Percentiles rank a stretch among this genome's conserved stretches.
These are phyloP conservation scores for Fusarium dimerum DNA, from an alignment of 2,329 filamentous ascomycete genomes.

Conservation along the genomic window DNA sequence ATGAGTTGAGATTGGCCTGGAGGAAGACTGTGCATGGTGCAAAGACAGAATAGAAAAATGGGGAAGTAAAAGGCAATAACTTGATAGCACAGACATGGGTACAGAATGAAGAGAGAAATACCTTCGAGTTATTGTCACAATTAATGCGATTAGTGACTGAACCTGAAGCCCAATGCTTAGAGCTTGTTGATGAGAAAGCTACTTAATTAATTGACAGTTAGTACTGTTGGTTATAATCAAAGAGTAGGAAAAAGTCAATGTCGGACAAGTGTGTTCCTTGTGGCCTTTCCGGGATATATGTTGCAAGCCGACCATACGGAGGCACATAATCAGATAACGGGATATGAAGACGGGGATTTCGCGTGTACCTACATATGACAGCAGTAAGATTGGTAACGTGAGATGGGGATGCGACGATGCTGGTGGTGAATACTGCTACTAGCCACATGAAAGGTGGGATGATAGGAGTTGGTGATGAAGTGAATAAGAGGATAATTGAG, in stretches of 20 bases:
- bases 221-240: too few species aligned
- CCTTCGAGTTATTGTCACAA: background rate
- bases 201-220: too few species aligned
- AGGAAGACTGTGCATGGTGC: background rate
- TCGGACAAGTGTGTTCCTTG: background rate
- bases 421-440: background rate
- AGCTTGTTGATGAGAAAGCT: too few species aligned
- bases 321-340: background rate
- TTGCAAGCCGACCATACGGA: background rate
- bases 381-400: background rate
- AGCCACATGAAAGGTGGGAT: background rate
- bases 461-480: background rate
- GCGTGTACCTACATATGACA: background rate
- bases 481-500: background rate
- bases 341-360: background rate
- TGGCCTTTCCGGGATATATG: background rate
- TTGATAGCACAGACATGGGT: background rate
- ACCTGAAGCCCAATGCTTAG: too few species aligned
- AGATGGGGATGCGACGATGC: background rate
- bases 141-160: too few species aligned
- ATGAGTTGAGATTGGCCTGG: background rate
- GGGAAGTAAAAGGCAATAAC: background rate
- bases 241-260: background rate
- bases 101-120: background rate
- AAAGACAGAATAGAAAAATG: background rate